phyloP scores from a whole-genome alignment of 495 filamentous ascomycete species.

The Podospora pseudocomata region DNA sequence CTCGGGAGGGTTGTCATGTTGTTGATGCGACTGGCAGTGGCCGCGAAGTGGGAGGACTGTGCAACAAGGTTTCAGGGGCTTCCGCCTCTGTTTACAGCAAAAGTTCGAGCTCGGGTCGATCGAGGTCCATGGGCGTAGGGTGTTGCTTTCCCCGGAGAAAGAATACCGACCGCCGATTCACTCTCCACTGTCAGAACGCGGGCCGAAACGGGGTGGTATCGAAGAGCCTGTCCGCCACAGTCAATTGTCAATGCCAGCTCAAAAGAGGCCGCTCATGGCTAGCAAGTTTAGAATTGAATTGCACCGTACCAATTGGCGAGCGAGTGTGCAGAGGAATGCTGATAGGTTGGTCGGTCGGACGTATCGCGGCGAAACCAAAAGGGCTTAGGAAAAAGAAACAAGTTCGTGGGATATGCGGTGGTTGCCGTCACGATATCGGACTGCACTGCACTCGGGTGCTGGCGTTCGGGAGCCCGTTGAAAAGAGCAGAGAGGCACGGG shows the following conservation, averaged over 20 bases:
- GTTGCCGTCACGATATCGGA: conserved; percentile 7
- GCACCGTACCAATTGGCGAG: background rate
- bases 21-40: conserved; percentile 3
- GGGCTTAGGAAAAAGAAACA: background rate
- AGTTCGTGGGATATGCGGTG: conserved; percentile 5
- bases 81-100: conserved; percentile 5
- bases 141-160: background rate
- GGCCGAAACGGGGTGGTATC: background rate
- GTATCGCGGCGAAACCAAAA: conserved; percentile 5
- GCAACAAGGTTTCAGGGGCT: background rate
- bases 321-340: background rate
- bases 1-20: conserved; percentile 64
- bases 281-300: background rate
- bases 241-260: background rate
- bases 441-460: conserved; percentile 14
- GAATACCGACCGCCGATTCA: background rate
- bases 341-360: background rate
- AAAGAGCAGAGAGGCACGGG: conserved; percentile 3
- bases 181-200: conserved; percentile 1
- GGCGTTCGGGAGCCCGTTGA: background rate
- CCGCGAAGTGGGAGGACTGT: background rate
- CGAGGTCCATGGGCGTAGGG: conserved; percentile 8
- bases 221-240: background rate
- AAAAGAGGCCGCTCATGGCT: background rate
- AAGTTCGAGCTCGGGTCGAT: background rate